These are phyloP conservation scores for Nothophaeocryptopus gaeumannii DNA, from an alignment of 2,329 filamentous ascomycete species.

Conservation along the genomic window DNA sequence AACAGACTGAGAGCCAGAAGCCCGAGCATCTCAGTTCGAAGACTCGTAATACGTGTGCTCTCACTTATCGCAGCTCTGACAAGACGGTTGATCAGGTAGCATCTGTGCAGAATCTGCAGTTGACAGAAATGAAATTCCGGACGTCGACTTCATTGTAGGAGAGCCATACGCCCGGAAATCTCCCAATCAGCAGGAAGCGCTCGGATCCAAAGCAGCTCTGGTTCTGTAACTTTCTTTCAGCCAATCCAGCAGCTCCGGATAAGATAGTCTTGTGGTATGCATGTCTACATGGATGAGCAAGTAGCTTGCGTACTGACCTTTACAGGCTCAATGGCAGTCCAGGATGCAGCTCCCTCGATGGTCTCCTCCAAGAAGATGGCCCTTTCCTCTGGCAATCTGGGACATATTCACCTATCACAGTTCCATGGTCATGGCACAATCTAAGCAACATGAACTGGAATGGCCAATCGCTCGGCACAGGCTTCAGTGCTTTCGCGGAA, in stretches of 20 bases:
- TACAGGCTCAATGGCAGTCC: constrained; percentile 32
- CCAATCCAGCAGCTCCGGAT: constrained; percentile 43
- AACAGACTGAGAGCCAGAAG: neutral
- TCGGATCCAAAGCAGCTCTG: constrained; percentile 46
- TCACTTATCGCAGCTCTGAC: too few species aligned
- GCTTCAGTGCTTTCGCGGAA: constrained; percentile 38
- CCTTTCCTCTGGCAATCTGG: constrained; percentile 46
- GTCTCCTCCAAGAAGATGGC: constrained; percentile 24
- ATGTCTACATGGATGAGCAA: neutral
- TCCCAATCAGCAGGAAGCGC: constrained; percentile 27
- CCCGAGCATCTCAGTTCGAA: too few species aligned
- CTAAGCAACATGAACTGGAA: constrained; percentile 74
- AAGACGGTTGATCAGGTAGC: too few species aligned
- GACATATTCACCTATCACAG: constrained; percentile 40
- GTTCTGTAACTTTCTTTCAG: constrained; percentile 51
- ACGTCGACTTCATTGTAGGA: constrained; percentile 35
- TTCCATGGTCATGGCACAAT: constrained; percentile 53
- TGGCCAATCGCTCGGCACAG: constrained; percentile 47
- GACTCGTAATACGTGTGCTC: too few species aligned
- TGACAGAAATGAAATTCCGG: constrained; percentile 30
- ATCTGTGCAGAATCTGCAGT: neutral
- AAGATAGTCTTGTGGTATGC: constrained; percentile 36
- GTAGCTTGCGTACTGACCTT: neutral
- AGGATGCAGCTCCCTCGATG: constrained; percentile 24
- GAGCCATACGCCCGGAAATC: constrained; percentile 34